Base-by-base conservation (phyloP, 2,329 filamentous ascomycete species). In the Chaetomium strumarium region DNA sequence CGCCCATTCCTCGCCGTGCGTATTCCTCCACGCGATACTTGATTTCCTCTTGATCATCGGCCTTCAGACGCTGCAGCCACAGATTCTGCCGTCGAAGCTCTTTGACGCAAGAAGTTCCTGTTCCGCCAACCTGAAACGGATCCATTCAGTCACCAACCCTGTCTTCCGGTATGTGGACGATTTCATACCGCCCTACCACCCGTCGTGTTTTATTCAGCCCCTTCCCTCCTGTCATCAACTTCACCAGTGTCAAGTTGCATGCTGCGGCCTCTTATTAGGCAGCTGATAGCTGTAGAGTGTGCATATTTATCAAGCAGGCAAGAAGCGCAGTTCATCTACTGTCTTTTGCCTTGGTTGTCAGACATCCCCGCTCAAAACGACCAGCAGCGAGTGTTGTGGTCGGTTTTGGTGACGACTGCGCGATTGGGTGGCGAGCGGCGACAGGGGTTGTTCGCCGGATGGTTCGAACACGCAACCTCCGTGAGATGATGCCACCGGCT, bases 121-220 rank as follows among this genome's bases (percentile, higher is more conserved):
- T 65, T 62, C 65, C 62, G 65, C 66, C 63, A 62, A 60, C 59
- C 67, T 74, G 72, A 73, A 74, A 74, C 72, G 37, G 39, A 49
- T 33, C 52, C 34, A 33, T 45, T 51, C 41, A 37, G 45, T 7
- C 13, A 17, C 47, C 48, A 47, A 45, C 52, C 55, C 46, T 31
- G 33, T 43, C 46, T 37, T 42, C 37, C 52, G 39, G 52, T 55
- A 57, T 52, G 56, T 59, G 46, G 52, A 20, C 55, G 48, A 50
- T 55, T 44, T 55, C 49, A 52, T 48, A n/a, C 39, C 46, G 45
- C 40, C 34, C 14, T 14, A 8, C 34, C 34, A 14, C 14, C 14
- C 44, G 46, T 53, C 47, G 37, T 52, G 11, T 37, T n/a, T n/a
- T 34, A 16, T 17, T 24, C 19, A 36, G 39, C 43, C 34, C 48